Evolutionary conservation across 495 filamentous ascomycete species (phyloP).

Genomic region (Penicillium paradoxum): DNA sequence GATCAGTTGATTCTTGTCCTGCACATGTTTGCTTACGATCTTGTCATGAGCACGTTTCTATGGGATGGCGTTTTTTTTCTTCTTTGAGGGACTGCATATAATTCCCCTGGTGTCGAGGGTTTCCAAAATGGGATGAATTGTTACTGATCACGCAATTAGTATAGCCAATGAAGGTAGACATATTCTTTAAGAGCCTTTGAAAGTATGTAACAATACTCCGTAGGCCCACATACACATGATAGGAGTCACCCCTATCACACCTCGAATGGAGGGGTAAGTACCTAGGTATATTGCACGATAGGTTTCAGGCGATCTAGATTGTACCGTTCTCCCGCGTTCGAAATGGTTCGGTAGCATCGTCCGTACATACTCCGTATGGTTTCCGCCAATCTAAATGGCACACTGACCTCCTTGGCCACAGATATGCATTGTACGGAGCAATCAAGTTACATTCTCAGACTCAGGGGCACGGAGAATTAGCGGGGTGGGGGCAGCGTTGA

Average conservation of each 20-base stretch:
- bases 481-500: not conserved
- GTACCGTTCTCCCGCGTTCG: not conserved
- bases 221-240: not conserved
- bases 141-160: not conserved
- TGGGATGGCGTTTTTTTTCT: slow-evolving; percentile 33
- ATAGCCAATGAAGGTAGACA: not conserved
- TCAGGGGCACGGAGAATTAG: slow-evolving; percentile 4
- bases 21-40: slow-evolving; percentile 27
- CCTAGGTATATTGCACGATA: not conserved
- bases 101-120: slow-evolving; percentile 25
- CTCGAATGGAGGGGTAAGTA: not conserved
- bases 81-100: slow-evolving; percentile 26
- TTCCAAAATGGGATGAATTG: slow-evolving; percentile 9
- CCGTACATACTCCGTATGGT: not conserved
- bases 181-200: not conserved
- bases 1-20: slow-evolving; percentile 24
- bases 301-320: not conserved
- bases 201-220: not conserved
- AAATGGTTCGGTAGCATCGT: not conserved
- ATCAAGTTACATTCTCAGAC: not conserved
- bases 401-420: not conserved
- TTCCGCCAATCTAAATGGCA: slow-evolving; percentile 1
- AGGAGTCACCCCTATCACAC: slow-evolving; percentile 1
- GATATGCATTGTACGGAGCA: not conserved
- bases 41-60: slow-evolving; percentile 30